These are phyloP conservation scores for Camelina sativa DNA, from an alignment of 345 rosid species.

Conservation along the genomic window DNA sequence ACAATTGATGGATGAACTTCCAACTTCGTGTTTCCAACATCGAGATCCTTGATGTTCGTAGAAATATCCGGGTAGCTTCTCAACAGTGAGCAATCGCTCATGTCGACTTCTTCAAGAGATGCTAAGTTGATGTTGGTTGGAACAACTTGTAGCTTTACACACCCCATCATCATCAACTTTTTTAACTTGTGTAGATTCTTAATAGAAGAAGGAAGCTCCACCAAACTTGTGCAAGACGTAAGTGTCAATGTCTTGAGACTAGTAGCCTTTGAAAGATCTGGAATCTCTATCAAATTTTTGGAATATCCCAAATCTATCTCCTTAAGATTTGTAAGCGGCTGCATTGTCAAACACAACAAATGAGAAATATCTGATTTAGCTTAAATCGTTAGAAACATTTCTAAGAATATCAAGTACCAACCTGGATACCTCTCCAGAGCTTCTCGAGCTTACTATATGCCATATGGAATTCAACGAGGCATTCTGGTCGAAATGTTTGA, in stretches of 20 bases:
- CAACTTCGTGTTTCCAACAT: slow-evolving; percentile 14
- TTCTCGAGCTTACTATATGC: neutral
- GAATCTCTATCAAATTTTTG: slow-evolving; percentile 18
- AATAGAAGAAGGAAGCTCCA: slow-evolving; percentile 31
- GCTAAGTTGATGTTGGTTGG: slow-evolving; percentile 27
- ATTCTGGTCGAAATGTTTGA: neutral
- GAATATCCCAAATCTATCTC: slow-evolving; percentile 11
- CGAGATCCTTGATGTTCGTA: neutral
- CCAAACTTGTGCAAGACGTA: slow-evolving; percentile 24
- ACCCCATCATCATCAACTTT: neutral
- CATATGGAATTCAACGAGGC: slow-evolving; percentile 19
- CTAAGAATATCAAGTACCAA: slow-evolving; percentile 17
- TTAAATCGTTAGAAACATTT: neutral
- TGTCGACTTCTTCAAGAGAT: slow-evolving; percentile 16
- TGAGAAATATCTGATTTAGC: neutral
- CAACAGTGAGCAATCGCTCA: neutral
- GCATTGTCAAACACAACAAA: neutral
- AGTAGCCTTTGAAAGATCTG: slow-evolving; percentile 39
- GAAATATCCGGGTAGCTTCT: slow-evolving; percentile 3
- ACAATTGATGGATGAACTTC: neutral
- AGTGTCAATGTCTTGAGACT: slow-evolving; percentile 30
- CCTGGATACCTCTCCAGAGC: slow-evolving; percentile 44
- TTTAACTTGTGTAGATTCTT: slow-evolving; percentile 28
- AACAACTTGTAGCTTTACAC: slow-evolving; percentile 9
- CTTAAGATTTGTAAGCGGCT: slow-evolving; percentile 40